A percentile compares a stretch with the other conserved stretches of the same genome.
Evolutionary conservation across 768 basidiomycete genomes (phyloP).

Genomic region (Amanita subjunquillea): DNA sequence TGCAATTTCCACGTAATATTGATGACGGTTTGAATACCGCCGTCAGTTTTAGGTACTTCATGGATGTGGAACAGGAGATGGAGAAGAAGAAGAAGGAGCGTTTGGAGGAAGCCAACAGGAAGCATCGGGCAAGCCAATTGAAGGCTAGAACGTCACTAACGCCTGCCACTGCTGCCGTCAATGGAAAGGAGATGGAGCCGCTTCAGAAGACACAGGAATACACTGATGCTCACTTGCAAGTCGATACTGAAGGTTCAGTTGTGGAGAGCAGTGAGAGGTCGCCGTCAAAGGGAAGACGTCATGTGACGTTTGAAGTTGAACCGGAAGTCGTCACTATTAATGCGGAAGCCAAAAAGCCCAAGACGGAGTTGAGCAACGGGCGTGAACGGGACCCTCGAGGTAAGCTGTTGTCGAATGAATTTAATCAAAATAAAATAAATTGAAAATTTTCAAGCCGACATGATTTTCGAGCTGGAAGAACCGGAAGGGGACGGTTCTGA

Average conservation of each 20-base stretch:
- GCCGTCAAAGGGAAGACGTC: slow-evolving; percentile 42
- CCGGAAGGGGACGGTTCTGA: slow-evolving; percentile 38
- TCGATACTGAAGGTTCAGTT: slow-evolving; percentile 4
- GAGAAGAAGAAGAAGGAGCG: slow-evolving; percentile 19
- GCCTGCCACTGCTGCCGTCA: slow-evolving; percentile 7
- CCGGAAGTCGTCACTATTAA: slow-evolving; percentile 43
- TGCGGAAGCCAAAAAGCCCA: slow-evolving; percentile 20
- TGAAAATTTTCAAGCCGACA: slow-evolving; percentile 26
- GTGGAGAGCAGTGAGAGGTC: slow-evolving; percentile 6
- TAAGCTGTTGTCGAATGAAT: slow-evolving; percentile 15
- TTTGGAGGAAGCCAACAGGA: slow-evolving; percentile 13
- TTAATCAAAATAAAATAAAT: background rate
- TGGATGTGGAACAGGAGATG: slow-evolving; percentile 34
- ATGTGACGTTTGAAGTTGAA: slow-evolving; percentile 66
- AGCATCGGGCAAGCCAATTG: slow-evolving; percentile 9
- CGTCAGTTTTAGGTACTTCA: slow-evolving; percentile 34
- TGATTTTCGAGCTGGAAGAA: slow-evolving; percentile 66
- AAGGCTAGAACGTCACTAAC: slow-evolving; percentile 14
- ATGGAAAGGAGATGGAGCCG: slow-evolving; percentile 11
- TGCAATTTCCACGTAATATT: slow-evolving; percentile 28
- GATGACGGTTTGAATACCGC: slow-evolving; percentile 33
- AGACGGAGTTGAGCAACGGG: slow-evolving; percentile 19
- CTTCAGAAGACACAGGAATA: slow-evolving; percentile 8
- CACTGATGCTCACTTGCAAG: slow-evolving; percentile 1
- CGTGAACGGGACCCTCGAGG: slow-evolving; percentile 31